phyloP scores from a whole-genome alignment of 495 filamentous ascomycete species.

The Massariosphaeria phaeospora region DNA sequence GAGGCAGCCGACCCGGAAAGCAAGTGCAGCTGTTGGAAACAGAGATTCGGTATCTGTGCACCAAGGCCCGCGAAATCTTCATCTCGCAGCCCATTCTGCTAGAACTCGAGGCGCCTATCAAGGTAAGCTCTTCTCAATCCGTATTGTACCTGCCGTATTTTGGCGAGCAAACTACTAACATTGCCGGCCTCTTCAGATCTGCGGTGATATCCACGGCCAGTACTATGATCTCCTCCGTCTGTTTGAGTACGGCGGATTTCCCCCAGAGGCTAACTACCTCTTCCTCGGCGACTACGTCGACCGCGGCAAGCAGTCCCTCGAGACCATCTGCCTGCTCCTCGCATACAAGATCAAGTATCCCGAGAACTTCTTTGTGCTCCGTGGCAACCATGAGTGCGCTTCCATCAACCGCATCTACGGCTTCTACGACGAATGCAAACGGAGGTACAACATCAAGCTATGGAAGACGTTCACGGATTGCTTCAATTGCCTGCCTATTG shows the following conservation, averaged over 20 bases:
- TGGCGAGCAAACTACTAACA: neutral
- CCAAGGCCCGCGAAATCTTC: constrained; percentile 98
- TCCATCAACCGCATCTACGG: constrained; percentile 99
- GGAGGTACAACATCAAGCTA: constrained; percentile 98
- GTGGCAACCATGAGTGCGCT: constrained; percentile 98
- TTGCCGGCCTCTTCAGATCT: constrained; percentile 59
- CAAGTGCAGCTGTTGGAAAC: constrained; percentile 95
- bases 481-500: constrained; percentile 99
- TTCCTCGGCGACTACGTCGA: constrained; percentile 99
- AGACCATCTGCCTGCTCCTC: constrained; percentile 96
- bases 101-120: constrained; percentile 96
- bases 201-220: constrained; percentile 98
- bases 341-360: constrained; percentile 99
- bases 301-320: constrained; percentile 97
- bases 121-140: constrained; percentile 56
- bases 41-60: constrained; percentile 97
- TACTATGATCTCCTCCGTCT: constrained; percentile 97
- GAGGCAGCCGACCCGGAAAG: constrained; percentile 95
- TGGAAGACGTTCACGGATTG: constrained; percentile 99
- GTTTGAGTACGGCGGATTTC: constrained; percentile 98
- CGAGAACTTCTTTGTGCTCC: constrained; percentile 98
- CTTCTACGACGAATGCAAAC: constrained; percentile 99
- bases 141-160: neutral
- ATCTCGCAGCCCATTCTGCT: constrained; percentile 98
- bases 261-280: constrained; percentile 97